Base-by-base conservation (phyloP, 1,139 yeast species). In the Blastobotrys buckinghamii region DNA sequence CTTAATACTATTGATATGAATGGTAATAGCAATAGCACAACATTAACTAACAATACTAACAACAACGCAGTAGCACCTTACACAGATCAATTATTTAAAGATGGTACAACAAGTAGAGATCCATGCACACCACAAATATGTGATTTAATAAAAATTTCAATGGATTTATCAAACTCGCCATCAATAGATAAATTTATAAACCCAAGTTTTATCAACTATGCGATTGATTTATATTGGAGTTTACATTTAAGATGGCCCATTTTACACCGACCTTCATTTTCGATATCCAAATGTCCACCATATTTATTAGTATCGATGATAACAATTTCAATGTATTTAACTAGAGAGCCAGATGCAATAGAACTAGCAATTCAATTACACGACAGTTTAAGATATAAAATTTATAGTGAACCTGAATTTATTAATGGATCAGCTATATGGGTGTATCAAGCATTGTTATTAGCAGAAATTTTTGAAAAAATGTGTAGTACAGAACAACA, bases 381-480 rank as follows among this genome's bases (percentile, higher is more conserved):
- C 4, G 72, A 67, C 2, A 84, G 85, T 0, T 60, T 82, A 17
- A 63, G 88, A 47, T 79, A 77, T 71, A 67, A 73, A 43, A 74
- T 82, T 4, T 80, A 81, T 56, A 72, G 77, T 45, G 73, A 75
- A 49, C 73, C 74, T 12, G 84, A 79, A 49, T 79, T 80, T 57
- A 73, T 72, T 51, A 75, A 79, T 1, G 81, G 82, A 1, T 78
- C 82, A 1, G 71, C 75, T 45, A 67, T 81, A 4, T 82, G 87
- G 82, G 73, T 82, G 1, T 70, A 83, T 44, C 90, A 83, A 59
- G 71, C 82, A 46, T 66, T 84, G 44, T 67, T 80, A 45, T 59
- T 84, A 47, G 65, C 84, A 29, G 89, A 83, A 59, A 76, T 78
- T 60, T 78, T 77, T 54, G 90, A 84, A 58, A 79, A 82, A 61